These are phyloP conservation scores for Saturnispora saitoi DNA, from an alignment of 805 yeast genomes.

Conservation along the genomic window DNA sequence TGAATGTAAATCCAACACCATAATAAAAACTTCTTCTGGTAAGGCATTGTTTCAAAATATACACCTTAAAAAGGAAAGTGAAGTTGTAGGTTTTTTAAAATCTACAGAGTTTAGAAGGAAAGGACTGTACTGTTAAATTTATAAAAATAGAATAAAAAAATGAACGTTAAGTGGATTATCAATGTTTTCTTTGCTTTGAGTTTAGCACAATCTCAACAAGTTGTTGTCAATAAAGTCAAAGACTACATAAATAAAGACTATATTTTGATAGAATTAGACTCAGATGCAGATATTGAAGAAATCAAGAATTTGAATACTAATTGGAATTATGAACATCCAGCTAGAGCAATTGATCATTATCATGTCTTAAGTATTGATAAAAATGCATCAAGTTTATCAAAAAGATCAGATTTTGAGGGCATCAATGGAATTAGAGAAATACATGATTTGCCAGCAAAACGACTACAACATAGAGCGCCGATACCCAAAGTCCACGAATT, in stretches of 20 bases:
- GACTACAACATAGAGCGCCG: conserved; percentile 50
- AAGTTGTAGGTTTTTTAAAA: neutral
- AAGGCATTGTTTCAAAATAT: neutral
- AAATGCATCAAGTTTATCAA: conserved; percentile 25
- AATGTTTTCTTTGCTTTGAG: neutral
- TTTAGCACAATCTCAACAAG: neutral
- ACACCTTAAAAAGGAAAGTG: neutral
- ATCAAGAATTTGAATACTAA: conserved; percentile 33
- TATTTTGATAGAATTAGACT: conserved; percentile 18
- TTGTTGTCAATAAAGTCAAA: neutral
- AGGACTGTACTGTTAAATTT: neutral
- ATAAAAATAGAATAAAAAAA: neutral
- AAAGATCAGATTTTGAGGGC: conserved; percentile 31
- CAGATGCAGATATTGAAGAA: conserved; percentile 7
- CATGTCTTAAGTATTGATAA: conserved; percentile 56
- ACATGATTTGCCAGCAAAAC: conserved; percentile 46
- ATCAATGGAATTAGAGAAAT: conserved; percentile 35
- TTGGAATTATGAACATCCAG: conserved; percentile 56
- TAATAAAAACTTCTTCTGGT: neutral
- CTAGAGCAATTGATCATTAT: conserved; percentile 51
- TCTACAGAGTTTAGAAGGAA: neutral
- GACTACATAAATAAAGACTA: conserved; percentile 9
- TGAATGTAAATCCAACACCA: neutral
- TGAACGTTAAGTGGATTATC: neutral
- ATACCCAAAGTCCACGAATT: conserved; percentile 27